phyloP scores from a whole-genome alignment of 2,329 filamentous ascomycete genomes.

The Metarhizium rileyi region DNA sequence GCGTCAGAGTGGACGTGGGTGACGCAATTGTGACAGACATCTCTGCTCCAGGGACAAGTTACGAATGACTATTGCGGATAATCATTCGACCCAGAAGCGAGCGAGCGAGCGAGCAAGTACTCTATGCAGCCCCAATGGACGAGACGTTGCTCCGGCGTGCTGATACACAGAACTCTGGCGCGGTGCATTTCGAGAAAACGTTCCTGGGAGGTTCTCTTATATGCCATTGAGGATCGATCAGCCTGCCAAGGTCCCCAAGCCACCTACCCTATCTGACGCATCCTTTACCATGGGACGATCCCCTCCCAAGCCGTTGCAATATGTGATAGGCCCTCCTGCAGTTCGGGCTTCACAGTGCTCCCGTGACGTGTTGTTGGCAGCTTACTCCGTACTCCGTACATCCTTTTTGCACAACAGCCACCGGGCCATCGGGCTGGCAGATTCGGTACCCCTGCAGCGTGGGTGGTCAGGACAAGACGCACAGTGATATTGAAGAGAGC shows the following conservation, averaged over 20 bases:
- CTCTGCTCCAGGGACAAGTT: background rate
- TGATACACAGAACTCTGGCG: background rate
- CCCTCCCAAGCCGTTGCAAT: background rate
- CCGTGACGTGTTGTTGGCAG: background rate
- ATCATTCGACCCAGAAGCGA: background rate
- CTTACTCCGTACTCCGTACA: background rate
- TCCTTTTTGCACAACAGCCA: too few relatives aligned
- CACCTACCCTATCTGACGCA: background rate
- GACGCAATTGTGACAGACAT: conserved; percentile 6
- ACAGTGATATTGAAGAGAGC: too few relatives aligned
- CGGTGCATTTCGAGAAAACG: background rate
- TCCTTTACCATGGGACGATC: background rate
- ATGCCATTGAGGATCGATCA: background rate
- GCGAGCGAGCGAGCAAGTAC: too few relatives aligned
- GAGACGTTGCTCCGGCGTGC: background rate
- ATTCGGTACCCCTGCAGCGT: too few relatives aligned
- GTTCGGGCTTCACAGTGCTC: background rate
- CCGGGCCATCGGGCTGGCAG: background rate
- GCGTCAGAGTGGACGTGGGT: background rate
- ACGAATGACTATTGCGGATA: background rate
- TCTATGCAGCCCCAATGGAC: background rate
- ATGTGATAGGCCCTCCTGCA: background rate
- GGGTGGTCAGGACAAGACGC: too few relatives aligned
- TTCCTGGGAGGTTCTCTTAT: background rate
- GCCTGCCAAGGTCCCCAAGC: background rate